Percentiles rank a stretch among this genome's conserved stretches.
Evolutionary conservation across 2,329 filamentous ascomycete species (phyloP).

Genomic region (Phaeomoniella chlamydospora): DNA sequence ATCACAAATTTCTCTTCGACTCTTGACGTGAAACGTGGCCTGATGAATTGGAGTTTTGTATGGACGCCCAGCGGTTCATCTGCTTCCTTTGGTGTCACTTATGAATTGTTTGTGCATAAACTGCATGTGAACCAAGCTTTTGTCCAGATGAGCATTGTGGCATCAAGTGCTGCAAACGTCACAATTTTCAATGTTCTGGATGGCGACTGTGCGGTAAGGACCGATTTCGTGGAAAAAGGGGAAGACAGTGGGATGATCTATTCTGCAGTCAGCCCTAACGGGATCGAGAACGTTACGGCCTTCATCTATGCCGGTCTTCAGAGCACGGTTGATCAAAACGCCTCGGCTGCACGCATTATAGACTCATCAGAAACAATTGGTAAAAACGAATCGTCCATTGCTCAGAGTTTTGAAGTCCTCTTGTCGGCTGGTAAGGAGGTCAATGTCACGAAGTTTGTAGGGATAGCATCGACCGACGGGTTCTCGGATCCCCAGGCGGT

Average conservation of each 20-base stretch:
- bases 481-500: constrained; percentile 42
- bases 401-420: constrained; percentile 41
- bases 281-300: constrained; percentile 48
- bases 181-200: constrained; percentile 54
- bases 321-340: not conserved
- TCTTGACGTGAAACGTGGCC: constrained; percentile 47
- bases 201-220: constrained; percentile 52
- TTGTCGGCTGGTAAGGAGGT: constrained; percentile 38
- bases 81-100: constrained; percentile 43
- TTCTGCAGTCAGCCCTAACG: constrained; percentile 48
- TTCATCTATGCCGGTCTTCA: constrained; percentile 35
- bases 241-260: constrained; percentile 44
- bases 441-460: constrained; percentile 52
- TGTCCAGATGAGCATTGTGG: constrained; percentile 44
- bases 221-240: constrained; percentile 42
- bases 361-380: constrained; percentile 21
- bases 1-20: constrained; percentile 48
- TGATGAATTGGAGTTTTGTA: constrained; percentile 49
- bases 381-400: constrained; percentile 48
- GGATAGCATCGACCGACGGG: constrained; percentile 53
- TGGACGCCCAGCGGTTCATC: constrained; percentile 43
- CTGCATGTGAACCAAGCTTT: constrained; percentile 46
- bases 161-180: constrained; percentile 37
- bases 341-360: not conserved
- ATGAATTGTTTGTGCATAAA: constrained; percentile 52